Base-by-base conservation (phyloP, 495 filamentous ascomycete genomes). In the Entonaema liquescens region DNA sequence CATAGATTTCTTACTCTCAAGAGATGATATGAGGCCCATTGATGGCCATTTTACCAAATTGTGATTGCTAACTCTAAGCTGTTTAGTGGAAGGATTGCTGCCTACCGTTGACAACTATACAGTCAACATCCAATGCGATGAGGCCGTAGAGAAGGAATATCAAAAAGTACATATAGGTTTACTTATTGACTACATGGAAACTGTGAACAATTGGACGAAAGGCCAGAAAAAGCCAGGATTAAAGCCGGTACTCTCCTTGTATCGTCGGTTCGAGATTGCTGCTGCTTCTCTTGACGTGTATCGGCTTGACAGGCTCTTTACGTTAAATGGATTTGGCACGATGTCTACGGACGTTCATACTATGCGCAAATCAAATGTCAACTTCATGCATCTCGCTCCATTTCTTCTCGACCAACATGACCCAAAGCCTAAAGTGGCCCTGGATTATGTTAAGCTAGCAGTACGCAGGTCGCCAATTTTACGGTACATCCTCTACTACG, bases 91-190 rank as follows among this genome's bases (percentile, higher is more conserved):
- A 12, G 74, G 72, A 2, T 50, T 77, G 33, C 50, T 71, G n/a
- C 72, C 74, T 2, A 71, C 64, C 2, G 74, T 73, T 7, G 58
- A 68, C 5, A 72, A 74, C 19, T 74, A 61, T 8, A 76, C 74
- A 3, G 66, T 74, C 36, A 68, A 72, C 23, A 72, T 76, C n/a
- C 49, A 62, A 40, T 21, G 33, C 33, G 68, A 66, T 1, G 7
- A 66, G 44, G 44, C 52, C 1, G 7, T 68, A 6, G 54, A 63
- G 13, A 33, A 25, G 19, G 42, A 47, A n/a, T 76, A 72, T 23
- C 74, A 76, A 26, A 28, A 47, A 7, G 50, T 28, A 5, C 74
- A 76, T 25, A 60, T 70, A 0, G 56, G 66, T 3, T 12, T 70
- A 23, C 62, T 76, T 3, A 76, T 68, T 5, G 19, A 54, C 0